phyloP scores from a whole-genome alignment of 2,329 filamentous ascomycete genomes.

The Aspergillus luchuensis region DNA sequence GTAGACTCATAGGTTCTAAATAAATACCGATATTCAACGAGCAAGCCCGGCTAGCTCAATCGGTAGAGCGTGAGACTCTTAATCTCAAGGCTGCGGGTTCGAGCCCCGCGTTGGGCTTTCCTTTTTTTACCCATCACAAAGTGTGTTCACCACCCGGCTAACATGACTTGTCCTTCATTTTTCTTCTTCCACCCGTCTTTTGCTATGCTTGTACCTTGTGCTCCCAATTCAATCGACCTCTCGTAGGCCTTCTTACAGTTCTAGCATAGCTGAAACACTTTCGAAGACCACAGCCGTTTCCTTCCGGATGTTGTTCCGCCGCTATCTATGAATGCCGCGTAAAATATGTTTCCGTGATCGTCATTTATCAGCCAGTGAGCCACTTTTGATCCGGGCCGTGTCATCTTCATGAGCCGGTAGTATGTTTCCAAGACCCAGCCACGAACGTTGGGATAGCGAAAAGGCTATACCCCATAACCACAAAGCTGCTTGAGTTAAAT shows the following conservation, averaged over 20 bases:
- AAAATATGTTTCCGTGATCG: background rate
- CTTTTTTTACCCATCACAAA: conserved; percentile 8
- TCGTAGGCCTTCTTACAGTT: background rate
- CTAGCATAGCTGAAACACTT: background rate
- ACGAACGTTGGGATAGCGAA: too few relatives aligned
- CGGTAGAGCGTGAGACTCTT: conserved; percentile 55
- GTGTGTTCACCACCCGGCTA: too few relatives aligned
- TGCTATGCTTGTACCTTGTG: background rate
- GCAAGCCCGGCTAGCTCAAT: conserved; percentile 54
- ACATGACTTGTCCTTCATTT: background rate
- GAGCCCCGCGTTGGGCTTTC: conserved; percentile 45
- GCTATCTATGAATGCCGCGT: background rate
- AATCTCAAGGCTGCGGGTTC: conserved; percentile 48
- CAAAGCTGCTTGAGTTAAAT: background rate
- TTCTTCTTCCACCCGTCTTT: background rate
- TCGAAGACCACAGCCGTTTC: background rate
- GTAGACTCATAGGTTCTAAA: background rate
- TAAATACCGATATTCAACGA: background rate
- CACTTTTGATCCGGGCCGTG: background rate
- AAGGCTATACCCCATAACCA: background rate
- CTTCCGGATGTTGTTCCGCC: background rate
- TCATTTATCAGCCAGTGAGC: background rate
- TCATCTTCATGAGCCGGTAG: background rate
- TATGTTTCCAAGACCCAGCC: background rate
- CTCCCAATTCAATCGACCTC: background rate